These are phyloP conservation scores for Volutella citrinella DNA, from an alignment of 2,329 filamentous ascomycete species.

Conservation along the genomic window DNA sequence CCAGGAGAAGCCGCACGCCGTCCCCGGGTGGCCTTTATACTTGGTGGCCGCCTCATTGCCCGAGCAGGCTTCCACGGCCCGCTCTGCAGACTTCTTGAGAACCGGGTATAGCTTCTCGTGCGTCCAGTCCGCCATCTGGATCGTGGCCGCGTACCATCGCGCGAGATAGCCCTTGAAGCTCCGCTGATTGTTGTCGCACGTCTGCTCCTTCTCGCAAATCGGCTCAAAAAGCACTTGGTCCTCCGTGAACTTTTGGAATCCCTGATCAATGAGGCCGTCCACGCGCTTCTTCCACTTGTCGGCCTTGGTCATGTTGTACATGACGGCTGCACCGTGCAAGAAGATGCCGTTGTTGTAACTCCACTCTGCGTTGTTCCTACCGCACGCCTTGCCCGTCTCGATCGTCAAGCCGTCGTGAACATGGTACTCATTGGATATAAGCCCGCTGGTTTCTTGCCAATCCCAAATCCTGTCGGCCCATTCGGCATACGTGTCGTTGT, in stretches of 20 bases:
- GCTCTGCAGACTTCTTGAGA: conserved; percentile 48
- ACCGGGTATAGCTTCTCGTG: conserved; percentile 47
- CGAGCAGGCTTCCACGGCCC: conserved; percentile 50
- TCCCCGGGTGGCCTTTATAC: conserved; percentile 52
- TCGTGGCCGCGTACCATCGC: conserved; percentile 60
- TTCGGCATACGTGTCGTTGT: conserved; percentile 72
- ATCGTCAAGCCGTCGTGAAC: conserved; percentile 51
- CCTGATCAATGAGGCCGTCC: conserved; percentile 53
- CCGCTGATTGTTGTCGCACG: conserved; percentile 69
- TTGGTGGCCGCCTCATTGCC: conserved; percentile 35
- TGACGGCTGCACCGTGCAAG: conserved; percentile 58
- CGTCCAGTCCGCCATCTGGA: conserved; percentile 53
- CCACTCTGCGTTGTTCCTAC: conserved; percentile 60
- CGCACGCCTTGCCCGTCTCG: conserved; percentile 41
- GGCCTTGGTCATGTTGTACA: conserved; percentile 58
- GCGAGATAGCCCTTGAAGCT: conserved; percentile 74
- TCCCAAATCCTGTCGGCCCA: conserved; percentile 72
- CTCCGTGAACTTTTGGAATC: conserved; percentile 52
- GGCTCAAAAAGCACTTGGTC: conserved; percentile 59
- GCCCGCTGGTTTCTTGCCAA: conserved; percentile 54
- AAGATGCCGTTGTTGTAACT: conserved; percentile 68
- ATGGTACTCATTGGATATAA: conserved; percentile 54
- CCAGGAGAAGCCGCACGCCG: conserved; percentile 69
- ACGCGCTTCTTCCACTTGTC: conserved; percentile 56
- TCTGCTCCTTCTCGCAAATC: conserved; percentile 58